phyloP scores from a whole-genome alignment of 306 rosid genomes.

The Boehmeria nivea region DNA sequence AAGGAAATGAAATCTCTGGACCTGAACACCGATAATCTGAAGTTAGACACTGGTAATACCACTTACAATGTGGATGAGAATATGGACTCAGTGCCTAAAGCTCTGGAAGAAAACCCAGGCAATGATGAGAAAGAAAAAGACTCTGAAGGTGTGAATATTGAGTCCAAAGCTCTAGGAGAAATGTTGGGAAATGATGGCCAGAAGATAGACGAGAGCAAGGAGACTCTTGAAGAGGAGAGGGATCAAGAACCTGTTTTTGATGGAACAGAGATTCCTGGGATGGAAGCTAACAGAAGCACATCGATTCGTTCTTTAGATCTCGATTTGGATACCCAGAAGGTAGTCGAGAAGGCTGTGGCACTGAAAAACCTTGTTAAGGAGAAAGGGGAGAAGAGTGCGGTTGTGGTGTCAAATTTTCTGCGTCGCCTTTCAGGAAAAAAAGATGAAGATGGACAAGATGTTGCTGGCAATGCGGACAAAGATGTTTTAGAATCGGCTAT shows the following conservation, averaged over 20 bases:
- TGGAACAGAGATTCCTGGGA: slow-evolving; percentile 71
- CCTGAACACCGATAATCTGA: slow-evolving; percentile 17
- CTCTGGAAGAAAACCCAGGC: neutral
- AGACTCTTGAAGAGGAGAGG: slow-evolving; percentile 45
- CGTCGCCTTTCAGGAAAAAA: slow-evolving; percentile 71
- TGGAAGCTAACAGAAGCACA: slow-evolving; percentile 51
- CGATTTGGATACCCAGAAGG: slow-evolving; percentile 53
- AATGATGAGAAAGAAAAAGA: neutral
- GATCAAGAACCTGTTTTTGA: slow-evolving; percentile 71
- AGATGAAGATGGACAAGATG: slow-evolving; percentile 33
- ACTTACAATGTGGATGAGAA: slow-evolving; percentile 16
- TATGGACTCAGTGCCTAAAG: neutral
- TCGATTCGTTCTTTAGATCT: slow-evolving; percentile 39
- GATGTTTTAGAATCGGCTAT: slow-evolving; percentile 33
- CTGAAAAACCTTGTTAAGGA: slow-evolving; percentile 68
- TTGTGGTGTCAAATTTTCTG: slow-evolving; percentile 63
- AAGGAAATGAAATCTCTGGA: slow-evolving; percentile 27
- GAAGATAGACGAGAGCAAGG: slow-evolving; percentile 28
- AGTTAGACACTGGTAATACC: slow-evolving; percentile 8
- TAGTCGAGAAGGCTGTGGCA: slow-evolving; percentile 72
- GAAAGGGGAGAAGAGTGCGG: slow-evolving; percentile 61
- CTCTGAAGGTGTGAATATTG: slow-evolving; percentile 12
- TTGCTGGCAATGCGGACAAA: slow-evolving; percentile 29
- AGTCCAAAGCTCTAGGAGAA: slow-evolving; percentile 28
- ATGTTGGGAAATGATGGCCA: slow-evolving; percentile 12